phyloP scores from a whole-genome alignment of 2,329 filamentous ascomycete species.

The Diaporthe sp. region DNA sequence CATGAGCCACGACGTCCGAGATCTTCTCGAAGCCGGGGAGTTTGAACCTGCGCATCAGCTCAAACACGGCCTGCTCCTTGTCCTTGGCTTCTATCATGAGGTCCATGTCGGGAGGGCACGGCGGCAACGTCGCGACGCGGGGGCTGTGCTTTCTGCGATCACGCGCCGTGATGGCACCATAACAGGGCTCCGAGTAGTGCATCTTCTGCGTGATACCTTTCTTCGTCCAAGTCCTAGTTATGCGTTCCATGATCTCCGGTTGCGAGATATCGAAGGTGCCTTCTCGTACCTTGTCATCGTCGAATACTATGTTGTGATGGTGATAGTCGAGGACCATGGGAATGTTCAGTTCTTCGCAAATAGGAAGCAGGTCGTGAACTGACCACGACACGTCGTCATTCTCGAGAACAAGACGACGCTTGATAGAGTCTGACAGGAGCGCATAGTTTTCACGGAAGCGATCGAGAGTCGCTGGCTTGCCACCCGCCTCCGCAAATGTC shows the following conservation, averaged over 20 bases:
- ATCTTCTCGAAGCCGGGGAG: conserved; percentile 84
- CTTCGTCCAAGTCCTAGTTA: conserved; percentile 84
- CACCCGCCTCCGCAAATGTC: conserved; percentile 74
- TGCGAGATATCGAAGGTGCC: conserved; percentile 85
- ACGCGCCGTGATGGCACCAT: conserved; percentile 81
- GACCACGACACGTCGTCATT: conserved; percentile 95
- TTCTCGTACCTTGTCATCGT: conserved; percentile 79
- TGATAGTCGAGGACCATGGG: conserved; percentile 94
- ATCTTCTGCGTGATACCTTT: conserved; percentile 95
- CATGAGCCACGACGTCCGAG: conserved; percentile 83
- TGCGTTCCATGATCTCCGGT: conserved; percentile 76
- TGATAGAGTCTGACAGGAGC: conserved; percentile 75
- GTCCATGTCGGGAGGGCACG: conserved; percentile 87
- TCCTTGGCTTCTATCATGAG: conserved; percentile 99
- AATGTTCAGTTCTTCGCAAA: conserved; percentile 95
- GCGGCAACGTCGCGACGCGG: conserved; percentile 83
- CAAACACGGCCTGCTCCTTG: conserved; percentile 96
- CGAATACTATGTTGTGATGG: conserved; percentile 95
- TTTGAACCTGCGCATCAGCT: conserved; percentile 90
- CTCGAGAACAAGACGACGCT: conserved; percentile 87
- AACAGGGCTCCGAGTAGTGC: conserved; percentile 91
- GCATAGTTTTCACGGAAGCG: conserved; percentile 84
- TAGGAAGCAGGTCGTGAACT: conserved; percentile 90
- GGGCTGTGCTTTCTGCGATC: conserved; percentile 89
- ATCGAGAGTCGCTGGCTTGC: conserved; percentile 83